These are phyloP conservation scores for Boletus austroedulis DNA, from an alignment of 1,284 basidiomycete genomes.

Conservation along the genomic window DNA sequence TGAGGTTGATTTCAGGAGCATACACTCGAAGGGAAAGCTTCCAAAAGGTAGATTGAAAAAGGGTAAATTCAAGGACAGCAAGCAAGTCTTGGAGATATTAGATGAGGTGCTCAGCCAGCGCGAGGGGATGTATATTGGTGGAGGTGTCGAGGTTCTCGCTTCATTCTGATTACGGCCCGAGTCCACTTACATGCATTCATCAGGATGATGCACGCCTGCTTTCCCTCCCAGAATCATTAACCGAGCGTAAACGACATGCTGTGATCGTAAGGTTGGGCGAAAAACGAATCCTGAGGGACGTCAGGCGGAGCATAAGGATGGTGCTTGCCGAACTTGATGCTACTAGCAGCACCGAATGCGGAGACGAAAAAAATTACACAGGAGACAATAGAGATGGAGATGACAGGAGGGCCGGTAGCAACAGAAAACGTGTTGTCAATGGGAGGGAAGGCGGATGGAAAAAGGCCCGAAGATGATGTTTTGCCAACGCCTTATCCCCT, in stretches of 20 bases:
- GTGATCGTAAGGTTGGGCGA: constrained; percentile 78
- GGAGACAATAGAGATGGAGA: background rate
- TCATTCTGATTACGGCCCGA: background rate
- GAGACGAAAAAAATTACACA: background rate
- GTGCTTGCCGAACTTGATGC: constrained; percentile 9
- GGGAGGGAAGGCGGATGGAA: constrained; percentile 14
- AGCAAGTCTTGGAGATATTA: constrained; percentile 45
- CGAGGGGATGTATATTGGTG: constrained; percentile 48
- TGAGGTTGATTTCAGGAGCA: constrained; percentile 61
- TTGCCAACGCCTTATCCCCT: background rate
- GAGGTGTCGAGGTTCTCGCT: constrained; percentile 20
- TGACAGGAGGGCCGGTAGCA: background rate
- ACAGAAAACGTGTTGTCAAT: constrained; percentile 19
- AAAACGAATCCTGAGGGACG: constrained; percentile 61
- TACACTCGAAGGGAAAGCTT: constrained; percentile 66
- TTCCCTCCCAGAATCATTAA: constrained; percentile 27
- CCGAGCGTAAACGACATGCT: constrained; percentile 58
- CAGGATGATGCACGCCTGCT: constrained; percentile 57
- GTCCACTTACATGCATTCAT: constrained; percentile 1
- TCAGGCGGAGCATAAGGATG: constrained; percentile 34
- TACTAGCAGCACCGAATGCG: background rate
- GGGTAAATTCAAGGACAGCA: constrained; percentile 40
- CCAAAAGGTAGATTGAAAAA: constrained; percentile 62
- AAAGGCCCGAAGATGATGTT: constrained; percentile 20
- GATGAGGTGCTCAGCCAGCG: constrained; percentile 50